Base-by-base conservation (phyloP, 371 early-diverging fungal genomes). In the Mucor saturninus region DNA sequence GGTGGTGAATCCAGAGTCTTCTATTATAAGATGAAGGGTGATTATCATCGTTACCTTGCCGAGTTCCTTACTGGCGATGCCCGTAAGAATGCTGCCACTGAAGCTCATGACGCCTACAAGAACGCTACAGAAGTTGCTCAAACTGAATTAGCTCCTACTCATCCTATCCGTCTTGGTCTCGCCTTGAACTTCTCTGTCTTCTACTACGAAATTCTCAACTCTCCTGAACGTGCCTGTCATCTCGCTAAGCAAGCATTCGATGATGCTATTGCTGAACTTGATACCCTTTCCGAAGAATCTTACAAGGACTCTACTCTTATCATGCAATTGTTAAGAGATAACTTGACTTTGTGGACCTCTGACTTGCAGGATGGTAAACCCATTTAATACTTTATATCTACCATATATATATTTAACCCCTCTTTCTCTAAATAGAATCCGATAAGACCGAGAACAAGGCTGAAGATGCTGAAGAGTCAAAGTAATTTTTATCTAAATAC, bases 141-240 rank as follows among this genome's bases (percentile, higher is more conserved):
- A 75, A 92, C 91, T 35, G 93, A 95, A 67, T 87, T 99, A 15
- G 90, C 97, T 37, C 93, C 97, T 45, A 99, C 99, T 56, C 98
- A 99, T 86, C 99, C 99, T 54, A 97, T 99, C 75, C 96, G 99
- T 67, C 93, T 99, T 51, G 99, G 99, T 56, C 90, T 99, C 63
- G 98, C 98, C 61, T 88, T 99, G 72, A 99, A 99, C 93, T 99
- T 97, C 87, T 99, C 99, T n/a, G 99, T 99, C 43, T 99, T 99
- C 87, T 98, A 98, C 91, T 99, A 98, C 81, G 99, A 99, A 86
- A 99, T 99, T 75, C 86, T 98, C 74, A 99, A 98, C 89, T 94
- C 97, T 38, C 95, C 98, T 59, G 98, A 97, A 80, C 92, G 94
- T 74, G 99, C 99, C 32, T 98, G 99, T 86, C 95, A 95, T 72